Conservation (phyloP, 352 stramenopile species). For the Elongisporangium undulatum region DNA sequence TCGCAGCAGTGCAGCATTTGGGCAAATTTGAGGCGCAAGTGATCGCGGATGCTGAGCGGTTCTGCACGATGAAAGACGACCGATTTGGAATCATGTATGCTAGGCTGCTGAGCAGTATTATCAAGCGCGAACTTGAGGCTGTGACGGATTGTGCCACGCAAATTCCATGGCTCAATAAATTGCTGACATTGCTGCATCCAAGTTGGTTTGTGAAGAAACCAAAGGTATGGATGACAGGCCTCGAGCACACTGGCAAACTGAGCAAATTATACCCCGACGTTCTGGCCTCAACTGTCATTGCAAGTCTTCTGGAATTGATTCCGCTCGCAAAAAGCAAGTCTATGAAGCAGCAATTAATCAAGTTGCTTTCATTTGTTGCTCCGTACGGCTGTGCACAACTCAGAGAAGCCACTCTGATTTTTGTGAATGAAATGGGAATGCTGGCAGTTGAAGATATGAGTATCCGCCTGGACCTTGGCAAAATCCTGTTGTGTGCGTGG, state of each 20-base stretch:
- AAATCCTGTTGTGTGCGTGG: neutral
- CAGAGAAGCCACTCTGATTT: neutral
- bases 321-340: neutral
- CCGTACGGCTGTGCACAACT: neutral
- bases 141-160: neutral
- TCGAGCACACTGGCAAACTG: conserved; percentile 14
- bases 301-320: conserved; percentile 21
- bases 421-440: neutral
- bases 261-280: conserved; percentile 13
- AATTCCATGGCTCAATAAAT: conserved; percentile 9
- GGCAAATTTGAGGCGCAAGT: conserved; percentile 13
- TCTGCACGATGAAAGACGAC: conserved; percentile 12
- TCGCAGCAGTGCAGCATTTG: conserved; percentile 9
- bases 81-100: conserved; percentile 21
- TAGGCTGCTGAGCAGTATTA: neutral
- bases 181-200: conserved; percentile 29
- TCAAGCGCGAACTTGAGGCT: neutral
- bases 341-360: neutral
- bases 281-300: conserved; percentile 8
- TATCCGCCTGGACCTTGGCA: neutral
- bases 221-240: conserved; percentile 1
- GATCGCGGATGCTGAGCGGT: conserved; percentile 10
- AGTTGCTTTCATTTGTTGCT: neutral
- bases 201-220: conserved; percentile 4
- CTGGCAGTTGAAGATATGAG: conserved; percentile 6